Conservation (phyloP, 164 flowering plant species). For the Nymphaea colorata region DNA sequence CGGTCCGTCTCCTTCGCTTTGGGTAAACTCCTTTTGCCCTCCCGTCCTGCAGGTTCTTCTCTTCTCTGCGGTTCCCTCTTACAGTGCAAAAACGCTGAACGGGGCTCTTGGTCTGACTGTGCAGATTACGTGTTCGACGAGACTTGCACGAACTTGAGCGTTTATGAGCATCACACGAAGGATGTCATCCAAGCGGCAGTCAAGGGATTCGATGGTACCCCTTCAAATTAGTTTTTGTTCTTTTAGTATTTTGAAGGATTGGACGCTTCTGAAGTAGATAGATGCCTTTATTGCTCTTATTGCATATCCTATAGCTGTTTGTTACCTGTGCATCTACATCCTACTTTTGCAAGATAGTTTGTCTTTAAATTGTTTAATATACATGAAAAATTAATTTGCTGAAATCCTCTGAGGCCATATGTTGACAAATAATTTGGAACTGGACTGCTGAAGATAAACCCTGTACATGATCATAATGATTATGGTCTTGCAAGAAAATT, state of each 20-base stretch:
- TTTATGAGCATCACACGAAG: slow-evolving; percentile 54
- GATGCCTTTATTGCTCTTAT: too few species aligned
- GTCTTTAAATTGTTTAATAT: too few species aligned
- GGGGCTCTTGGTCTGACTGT: not conserved
- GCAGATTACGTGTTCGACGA: slow-evolving; percentile 66
- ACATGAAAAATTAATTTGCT: too few species aligned
- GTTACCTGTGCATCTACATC: too few species aligned
- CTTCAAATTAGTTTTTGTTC: not conserved
- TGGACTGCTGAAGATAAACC: too few species aligned
- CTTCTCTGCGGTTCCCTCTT: not conserved
- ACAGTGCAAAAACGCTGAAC: not conserved
- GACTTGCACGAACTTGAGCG: slow-evolving; percentile 50
- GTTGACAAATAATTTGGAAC: too few species aligned
- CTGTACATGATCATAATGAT: too few species aligned
- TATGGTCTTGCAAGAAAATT: too few species aligned
- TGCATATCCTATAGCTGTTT: too few species aligned
- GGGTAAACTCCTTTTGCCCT: slow-evolving; percentile 26
- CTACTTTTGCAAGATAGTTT: too few species aligned
- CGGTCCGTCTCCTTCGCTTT: slow-evolving; percentile 40
- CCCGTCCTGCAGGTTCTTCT: not conserved
- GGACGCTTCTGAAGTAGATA: not conserved
- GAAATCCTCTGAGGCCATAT: too few species aligned
- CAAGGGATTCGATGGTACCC: slow-evolving; percentile 73
- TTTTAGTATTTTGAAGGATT: not conserved
- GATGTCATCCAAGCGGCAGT: slow-evolving; percentile 86